phyloP scores from a whole-genome alignment of 352 stramenopile species.

The Phytophthora hybrid region DNA sequence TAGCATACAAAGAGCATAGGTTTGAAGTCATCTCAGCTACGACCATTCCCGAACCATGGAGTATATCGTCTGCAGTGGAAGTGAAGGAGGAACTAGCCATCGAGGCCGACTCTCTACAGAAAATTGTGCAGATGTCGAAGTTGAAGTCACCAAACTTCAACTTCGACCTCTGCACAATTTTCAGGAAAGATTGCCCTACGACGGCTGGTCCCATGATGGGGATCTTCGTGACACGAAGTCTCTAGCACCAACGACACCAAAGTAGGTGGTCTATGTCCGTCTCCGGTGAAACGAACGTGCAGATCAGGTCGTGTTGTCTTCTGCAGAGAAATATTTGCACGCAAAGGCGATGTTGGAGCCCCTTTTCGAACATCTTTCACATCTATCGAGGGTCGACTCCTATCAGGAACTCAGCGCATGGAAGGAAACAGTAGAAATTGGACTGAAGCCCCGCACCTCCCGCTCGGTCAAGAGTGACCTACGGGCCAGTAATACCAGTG shows the following conservation, averaged over 20 bases:
- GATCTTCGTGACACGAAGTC: too few species aligned
- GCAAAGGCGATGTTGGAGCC: conserved; percentile 21
- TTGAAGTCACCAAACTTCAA: conserved; percentile 22
- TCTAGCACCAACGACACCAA: too few species aligned
- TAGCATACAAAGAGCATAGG: background rate
- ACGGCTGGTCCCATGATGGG: background rate
- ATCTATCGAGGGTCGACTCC: conserved; percentile 11
- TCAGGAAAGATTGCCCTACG: conserved; percentile 8
- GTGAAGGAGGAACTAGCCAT: conserved; percentile 5
- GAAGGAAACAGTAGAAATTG: conserved; percentile 16
- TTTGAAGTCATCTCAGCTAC: conserved; percentile 13
- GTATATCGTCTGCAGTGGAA: background rate
- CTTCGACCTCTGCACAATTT: too few species aligned
- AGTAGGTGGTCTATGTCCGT: too few species aligned
- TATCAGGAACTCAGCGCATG: conserved; percentile 16
- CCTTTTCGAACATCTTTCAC: conserved; percentile 18
- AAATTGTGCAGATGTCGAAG: conserved; percentile 15
- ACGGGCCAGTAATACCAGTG: background rate
- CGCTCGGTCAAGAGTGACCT: background rate
- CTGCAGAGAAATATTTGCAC: conserved; percentile 17
- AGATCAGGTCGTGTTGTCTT: conserved; percentile 18
- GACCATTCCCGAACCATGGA: conserved; percentile 5
- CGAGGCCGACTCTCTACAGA: background rate
- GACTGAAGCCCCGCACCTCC: background rate
- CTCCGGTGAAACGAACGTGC: too few species aligned